Conservation (phyloP, 768 basidiomycete species). For the Russula brevipes region DNA sequence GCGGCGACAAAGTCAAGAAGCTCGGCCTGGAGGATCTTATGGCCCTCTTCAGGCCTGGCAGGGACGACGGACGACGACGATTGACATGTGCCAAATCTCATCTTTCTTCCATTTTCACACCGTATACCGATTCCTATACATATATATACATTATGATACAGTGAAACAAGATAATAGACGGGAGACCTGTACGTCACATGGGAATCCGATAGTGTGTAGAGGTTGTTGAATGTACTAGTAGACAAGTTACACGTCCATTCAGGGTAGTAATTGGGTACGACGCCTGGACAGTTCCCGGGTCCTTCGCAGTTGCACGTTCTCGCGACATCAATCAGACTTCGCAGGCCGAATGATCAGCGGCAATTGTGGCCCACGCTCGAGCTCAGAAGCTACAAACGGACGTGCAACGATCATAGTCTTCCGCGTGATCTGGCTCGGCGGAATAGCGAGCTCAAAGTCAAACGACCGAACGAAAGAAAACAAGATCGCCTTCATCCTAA, state of each 20-base stretch:
- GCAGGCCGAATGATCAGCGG: constrained; percentile 21
- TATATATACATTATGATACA: too few relatives aligned
- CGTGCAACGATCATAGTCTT: constrained; percentile 19
- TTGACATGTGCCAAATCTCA: neutral
- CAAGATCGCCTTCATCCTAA: constrained; percentile 28
- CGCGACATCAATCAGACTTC: constrained; percentile 2
- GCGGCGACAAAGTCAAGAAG: constrained; percentile 84
- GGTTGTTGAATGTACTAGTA: too few relatives aligned
- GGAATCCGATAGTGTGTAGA: too few relatives aligned
- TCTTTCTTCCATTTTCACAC: too few relatives aligned
- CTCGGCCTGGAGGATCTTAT: constrained; percentile 81
- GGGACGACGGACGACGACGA: constrained; percentile 39
- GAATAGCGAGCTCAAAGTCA: constrained; percentile 24
- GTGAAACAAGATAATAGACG: too few relatives aligned
- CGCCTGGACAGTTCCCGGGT: neutral
- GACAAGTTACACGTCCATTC: neutral
- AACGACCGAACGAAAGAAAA: constrained; percentile 29
- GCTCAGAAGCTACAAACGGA: constrained; percentile 15
- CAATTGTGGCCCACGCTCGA: constrained; percentile 13
- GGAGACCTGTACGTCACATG: too few relatives aligned
- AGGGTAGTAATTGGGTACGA: neutral
- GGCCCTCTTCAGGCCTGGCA: constrained; percentile 63
- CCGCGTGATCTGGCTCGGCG: constrained; percentile 6
- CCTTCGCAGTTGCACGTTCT: neutral
- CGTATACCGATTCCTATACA: too few relatives aligned